phyloP scores from a whole-genome alignment of 202 grass and related monocot genomes.

The Hordeum pubiflorum region DNA sequence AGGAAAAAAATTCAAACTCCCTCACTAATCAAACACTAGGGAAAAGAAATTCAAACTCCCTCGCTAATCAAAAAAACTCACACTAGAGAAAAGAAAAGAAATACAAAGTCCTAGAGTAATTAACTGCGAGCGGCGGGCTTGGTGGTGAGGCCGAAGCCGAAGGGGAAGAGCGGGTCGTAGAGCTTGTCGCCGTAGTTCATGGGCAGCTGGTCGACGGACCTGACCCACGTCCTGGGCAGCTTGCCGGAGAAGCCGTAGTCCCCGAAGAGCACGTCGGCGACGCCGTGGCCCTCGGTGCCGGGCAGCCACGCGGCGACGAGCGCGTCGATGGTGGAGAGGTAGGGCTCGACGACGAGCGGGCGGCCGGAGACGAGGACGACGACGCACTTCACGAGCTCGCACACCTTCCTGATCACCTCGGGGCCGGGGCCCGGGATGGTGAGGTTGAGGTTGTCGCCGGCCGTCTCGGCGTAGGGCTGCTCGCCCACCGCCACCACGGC shows the following conservation, averaged over 20 bases:
- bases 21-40: not conserved
- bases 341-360: slow-evolving; percentile 60
- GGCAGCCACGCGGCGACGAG: slow-evolving; percentile 86
- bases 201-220: slow-evolving; percentile 59
- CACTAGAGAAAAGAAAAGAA: too few species aligned
- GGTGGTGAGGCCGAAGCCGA: slow-evolving; percentile 62
- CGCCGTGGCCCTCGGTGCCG: slow-evolving; percentile 74
- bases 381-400: slow-evolving; percentile 59
- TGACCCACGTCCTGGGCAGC: slow-evolving; percentile 77
- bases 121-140: not conserved
- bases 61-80: too few species aligned
- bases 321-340: slow-evolving; percentile 57
- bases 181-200: slow-evolving; percentile 71
- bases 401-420: slow-evolving; percentile 59
- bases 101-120: too few species aligned
- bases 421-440: slow-evolving; percentile 60
- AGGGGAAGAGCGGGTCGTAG: slow-evolving; percentile 70
- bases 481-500: slow-evolving; percentile 74
- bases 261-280: slow-evolving; percentile 73
- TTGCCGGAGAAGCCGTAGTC: slow-evolving; percentile 71
- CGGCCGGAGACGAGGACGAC: slow-evolving; percentile 55
- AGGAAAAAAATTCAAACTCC: too few species aligned
- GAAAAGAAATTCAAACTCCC: not conserved
- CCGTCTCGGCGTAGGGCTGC: slow-evolving; percentile 63
- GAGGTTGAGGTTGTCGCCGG: slow-evolving; percentile 69